Conservation (phyloP, 208 protist species). For the Leishmania lainsoni region DNA sequence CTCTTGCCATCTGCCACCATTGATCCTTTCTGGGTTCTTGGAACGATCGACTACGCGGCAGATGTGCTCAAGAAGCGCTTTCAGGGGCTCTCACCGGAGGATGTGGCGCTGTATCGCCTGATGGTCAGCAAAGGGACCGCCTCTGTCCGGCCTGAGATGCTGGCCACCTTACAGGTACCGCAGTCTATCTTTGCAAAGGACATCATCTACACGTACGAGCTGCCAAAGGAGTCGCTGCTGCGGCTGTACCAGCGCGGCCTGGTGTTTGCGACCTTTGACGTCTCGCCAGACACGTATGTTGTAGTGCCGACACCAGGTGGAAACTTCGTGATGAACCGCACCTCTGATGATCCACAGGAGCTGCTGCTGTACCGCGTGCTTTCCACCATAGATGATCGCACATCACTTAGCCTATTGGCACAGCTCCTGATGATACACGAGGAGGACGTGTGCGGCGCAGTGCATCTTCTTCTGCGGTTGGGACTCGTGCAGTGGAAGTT, state of each 20-base stretch:
- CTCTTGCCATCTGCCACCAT: conserved; percentile 48
- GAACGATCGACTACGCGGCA: conserved; percentile 35
- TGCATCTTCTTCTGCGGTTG: conserved; percentile 91
- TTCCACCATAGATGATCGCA: conserved; percentile 95
- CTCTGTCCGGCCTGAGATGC: conserved; percentile 16
- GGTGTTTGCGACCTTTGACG: conserved; percentile 87
- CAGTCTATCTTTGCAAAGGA: conserved; percentile 32
- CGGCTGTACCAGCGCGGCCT: conserved; percentile 87
- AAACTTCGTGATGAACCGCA: conserved; percentile 99
- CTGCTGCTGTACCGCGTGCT: conserved; percentile 96
- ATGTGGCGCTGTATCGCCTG: conserved; percentile 51
- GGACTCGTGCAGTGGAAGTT: conserved; percentile 81
- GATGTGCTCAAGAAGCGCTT: conserved; percentile 36
- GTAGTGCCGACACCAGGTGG: conserved; percentile 90
- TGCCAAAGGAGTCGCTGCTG: conserved; percentile 48
- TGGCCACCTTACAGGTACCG: conserved; percentile 17
- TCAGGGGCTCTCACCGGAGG: conserved; percentile 38
- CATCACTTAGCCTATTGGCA: conserved; percentile 88
- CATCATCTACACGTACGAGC: conserved; percentile 53
- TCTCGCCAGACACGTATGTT: conserved; percentile 88
- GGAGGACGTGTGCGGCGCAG: conserved; percentile 90
- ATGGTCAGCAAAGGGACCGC: conserved; percentile 39
- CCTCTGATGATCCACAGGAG: conserved; percentile 94
- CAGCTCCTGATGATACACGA: conserved; percentile 92
- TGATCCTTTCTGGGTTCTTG: conserved; percentile 61